A percentile compares a stretch with the other conserved stretches of the same genome.
Conservation (phyloP, 495 filamentous ascomycete genomes). For the Hypoxylon subgilvum region DNA sequence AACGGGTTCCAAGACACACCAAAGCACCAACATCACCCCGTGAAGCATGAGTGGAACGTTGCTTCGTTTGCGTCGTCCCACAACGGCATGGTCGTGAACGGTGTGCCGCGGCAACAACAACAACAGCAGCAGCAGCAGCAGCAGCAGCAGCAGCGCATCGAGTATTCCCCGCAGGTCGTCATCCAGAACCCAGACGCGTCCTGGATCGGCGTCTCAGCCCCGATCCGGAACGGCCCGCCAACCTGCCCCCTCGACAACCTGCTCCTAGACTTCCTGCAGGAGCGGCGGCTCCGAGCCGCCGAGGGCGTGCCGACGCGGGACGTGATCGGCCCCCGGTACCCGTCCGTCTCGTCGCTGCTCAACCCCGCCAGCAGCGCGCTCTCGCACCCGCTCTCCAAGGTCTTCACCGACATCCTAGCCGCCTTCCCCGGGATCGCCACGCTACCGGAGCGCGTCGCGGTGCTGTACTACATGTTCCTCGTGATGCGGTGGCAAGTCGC, state of each 20-base stretch:
- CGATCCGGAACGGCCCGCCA: slow-evolving; percentile 64
- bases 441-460: slow-evolving; percentile 76
- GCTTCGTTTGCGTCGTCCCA: slow-evolving; percentile 8
- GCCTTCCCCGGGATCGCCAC: slow-evolving; percentile 72
- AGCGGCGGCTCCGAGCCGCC: slow-evolving; percentile 66
- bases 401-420: slow-evolving; percentile 80
- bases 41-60: slow-evolving; percentile 56
- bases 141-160: slow-evolving; percentile 22
- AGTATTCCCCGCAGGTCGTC: slow-evolving; percentile 19
- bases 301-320: slow-evolving; percentile 65
- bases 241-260: slow-evolving; percentile 77
- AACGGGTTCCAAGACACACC: slow-evolving; percentile 48
- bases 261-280: slow-evolving; percentile 76
- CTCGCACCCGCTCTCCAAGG: slow-evolving; percentile 77
- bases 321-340: slow-evolving; percentile 74
- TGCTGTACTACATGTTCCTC: slow-evolving; percentile 83
- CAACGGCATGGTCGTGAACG: background rate
- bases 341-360: slow-evolving; percentile 74
- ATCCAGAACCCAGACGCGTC: background rate
- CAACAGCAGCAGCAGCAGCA: too few species aligned
- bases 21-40: slow-evolving; percentile 45
- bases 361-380: slow-evolving; percentile 65
- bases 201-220: slow-evolving; percentile 42
- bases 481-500: slow-evolving; percentile 82
- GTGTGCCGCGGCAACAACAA: slow-evolving; percentile 6